A percentile compares a stretch with the other conserved stretches of the same genome.
phyloP scores from a whole-genome alignment of 1,284 basidiomycete species.

The Boletus sp. region DNA sequence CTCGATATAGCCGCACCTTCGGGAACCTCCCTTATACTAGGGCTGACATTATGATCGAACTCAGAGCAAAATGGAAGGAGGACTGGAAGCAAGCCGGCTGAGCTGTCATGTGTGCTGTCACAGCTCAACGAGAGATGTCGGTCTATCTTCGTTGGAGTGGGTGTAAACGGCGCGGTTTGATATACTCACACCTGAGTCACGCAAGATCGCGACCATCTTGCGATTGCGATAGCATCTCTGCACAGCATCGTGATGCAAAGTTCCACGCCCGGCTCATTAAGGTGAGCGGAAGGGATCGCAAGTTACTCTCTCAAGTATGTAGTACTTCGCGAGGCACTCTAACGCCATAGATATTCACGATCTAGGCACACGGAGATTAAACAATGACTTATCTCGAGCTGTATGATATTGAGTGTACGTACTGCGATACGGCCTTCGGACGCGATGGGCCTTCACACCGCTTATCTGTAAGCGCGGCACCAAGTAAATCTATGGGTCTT shows the following conservation, averaged over 20 bases:
- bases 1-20: not conserved
- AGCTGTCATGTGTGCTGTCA: too few relatives aligned
- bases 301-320: not conserved
- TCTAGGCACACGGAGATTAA: not conserved
- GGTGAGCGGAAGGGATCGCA: not conserved
- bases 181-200: slow-evolving; percentile 3
- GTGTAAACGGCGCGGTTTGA: not conserved
- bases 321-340: too few relatives aligned
- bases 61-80: too few relatives aligned
- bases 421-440: not conserved
- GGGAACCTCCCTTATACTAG: too few relatives aligned
- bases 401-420: not conserved
- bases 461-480: not conserved
- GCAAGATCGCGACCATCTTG: slow-evolving; percentile 12
- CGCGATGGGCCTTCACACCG: not conserved
- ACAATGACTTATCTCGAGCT: not conserved
- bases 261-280: not conserved
- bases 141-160: not conserved
- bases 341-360: not conserved
- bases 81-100: too few relatives aligned
- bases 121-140: not conserved
- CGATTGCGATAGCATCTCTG: not conserved
- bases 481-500: not conserved
- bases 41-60: too few relatives aligned
- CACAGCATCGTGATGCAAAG: not conserved